Conservation (phyloP, 1,284 basidiomycete genomes). For the Sanghuangporus weigelae region DNA sequence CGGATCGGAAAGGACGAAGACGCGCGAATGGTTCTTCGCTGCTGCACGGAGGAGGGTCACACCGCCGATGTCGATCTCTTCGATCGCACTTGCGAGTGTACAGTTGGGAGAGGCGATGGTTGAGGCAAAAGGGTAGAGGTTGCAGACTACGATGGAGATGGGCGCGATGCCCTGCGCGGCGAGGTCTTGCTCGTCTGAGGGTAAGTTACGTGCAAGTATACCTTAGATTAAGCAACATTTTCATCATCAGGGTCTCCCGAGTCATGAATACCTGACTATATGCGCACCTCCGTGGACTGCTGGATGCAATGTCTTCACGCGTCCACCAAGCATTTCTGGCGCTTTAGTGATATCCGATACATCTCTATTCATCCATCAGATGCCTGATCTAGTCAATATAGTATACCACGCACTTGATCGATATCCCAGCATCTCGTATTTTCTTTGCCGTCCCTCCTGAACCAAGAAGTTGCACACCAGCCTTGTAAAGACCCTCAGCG, state of each 20-base stretch:
- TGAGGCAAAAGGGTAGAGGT: constrained; percentile 95
- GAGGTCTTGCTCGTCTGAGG: constrained; percentile 83
- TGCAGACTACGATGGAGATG: constrained; percentile 96
- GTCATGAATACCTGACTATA: not conserved
- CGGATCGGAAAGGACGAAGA: constrained; percentile 91
- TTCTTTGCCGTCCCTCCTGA: constrained; percentile 98
- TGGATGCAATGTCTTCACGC: constrained; percentile 99
- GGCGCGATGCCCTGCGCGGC: constrained; percentile 78
- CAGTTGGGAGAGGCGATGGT: constrained; percentile 89
- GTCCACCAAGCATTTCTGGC: constrained; percentile 98
- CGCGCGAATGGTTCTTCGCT: constrained; percentile 97
- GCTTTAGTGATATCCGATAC: constrained; percentile 98
- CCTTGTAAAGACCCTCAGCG: constrained; percentile 75
- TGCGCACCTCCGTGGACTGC: constrained; percentile 90
- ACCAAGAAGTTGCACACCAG: constrained; percentile 87
- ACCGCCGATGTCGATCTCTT: constrained; percentile 99
- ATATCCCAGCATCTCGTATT: constrained; percentile 90
- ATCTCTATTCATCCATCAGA: constrained; percentile 54
- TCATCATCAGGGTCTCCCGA: not conserved
- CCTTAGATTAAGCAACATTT: constrained; percentile 38
- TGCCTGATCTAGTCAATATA: not conserved
- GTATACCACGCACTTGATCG: constrained; percentile 63
- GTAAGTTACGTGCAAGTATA: constrained; percentile 85
- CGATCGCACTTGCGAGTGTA: constrained; percentile 84
- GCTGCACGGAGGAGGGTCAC: constrained; percentile 97